These are phyloP conservation scores for Bjerkandera adusta DNA, from an alignment of 1,284 basidiomycete species.

Conservation along the genomic window DNA sequence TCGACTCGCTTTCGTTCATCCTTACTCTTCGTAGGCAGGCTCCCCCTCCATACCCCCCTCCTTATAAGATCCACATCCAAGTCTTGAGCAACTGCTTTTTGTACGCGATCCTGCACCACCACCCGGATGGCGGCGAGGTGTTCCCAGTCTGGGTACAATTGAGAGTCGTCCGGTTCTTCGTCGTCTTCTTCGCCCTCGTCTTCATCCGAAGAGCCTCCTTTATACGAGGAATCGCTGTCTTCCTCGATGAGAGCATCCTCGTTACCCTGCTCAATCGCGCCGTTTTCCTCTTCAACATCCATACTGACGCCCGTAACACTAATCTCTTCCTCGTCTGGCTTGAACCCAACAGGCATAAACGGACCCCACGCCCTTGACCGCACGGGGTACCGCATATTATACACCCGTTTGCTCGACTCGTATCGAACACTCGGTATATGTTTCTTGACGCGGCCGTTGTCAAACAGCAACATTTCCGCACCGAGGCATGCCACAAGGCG, in stretches of 20 bases:
- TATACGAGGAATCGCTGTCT: neutral
- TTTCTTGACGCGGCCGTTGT: slow-evolving; percentile 4
- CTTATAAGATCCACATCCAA: slow-evolving; percentile 11
- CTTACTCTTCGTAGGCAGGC: neutral
- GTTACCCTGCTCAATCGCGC: neutral
- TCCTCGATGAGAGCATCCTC: neutral
- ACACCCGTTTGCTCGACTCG: slow-evolving; percentile 41
- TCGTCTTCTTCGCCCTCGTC: neutral
- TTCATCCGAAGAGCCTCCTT: slow-evolving; percentile 1
- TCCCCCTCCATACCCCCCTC: slow-evolving; percentile 11
- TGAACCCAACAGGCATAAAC: slow-evolving; percentile 30
- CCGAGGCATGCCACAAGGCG: too few species aligned
- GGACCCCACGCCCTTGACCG: slow-evolving; percentile 45
- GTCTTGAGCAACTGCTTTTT: slow-evolving; percentile 22
- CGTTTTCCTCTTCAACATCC: slow-evolving; percentile 5
- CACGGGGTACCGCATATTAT: slow-evolving; percentile 45
- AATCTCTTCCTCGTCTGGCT: slow-evolving; percentile 9
- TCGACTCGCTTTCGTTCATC: neutral
- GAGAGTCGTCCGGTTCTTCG: neutral
- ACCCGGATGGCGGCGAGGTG: slow-evolving; percentile 27
- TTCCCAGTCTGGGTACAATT: slow-evolving; percentile 22
- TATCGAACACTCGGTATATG: slow-evolving; percentile 33
- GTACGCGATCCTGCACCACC: slow-evolving; percentile 16
- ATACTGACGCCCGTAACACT: neutral
- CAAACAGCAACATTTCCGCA: too few species aligned